phyloP scores from a whole-genome alignment of 2,329 filamentous ascomycete species.

The Ascochyta rabiei region DNA sequence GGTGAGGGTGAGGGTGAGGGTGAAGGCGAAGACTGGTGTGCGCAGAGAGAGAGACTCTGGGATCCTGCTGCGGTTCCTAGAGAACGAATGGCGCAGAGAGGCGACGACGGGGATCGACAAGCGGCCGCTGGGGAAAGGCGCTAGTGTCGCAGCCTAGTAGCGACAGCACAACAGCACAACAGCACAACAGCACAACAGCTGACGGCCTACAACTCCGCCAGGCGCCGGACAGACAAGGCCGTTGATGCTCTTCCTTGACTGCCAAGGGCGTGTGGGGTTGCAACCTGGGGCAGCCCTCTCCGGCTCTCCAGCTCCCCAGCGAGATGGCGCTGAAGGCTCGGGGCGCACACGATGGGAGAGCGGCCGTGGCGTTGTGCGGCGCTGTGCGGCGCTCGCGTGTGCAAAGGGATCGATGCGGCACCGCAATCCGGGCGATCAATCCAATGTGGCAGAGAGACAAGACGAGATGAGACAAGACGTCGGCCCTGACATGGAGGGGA shows the following conservation, averaged over 20 bases:
- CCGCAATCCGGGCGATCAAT: conserved; percentile 26
- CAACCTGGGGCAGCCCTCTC: no score
- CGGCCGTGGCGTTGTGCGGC: background rate
- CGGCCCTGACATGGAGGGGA: conserved; percentile 39
- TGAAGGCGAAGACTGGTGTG: background rate
- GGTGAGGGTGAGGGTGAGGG: background rate
- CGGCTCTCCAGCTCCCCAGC: no score
- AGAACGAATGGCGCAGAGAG: conserved; percentile 4
- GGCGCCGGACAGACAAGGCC: background rate
- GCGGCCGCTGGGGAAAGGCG: conserved; percentile 29
- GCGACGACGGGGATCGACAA: conserved; percentile 22
- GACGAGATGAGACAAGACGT: conserved; percentile 27
- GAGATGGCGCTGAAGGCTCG: background rate
- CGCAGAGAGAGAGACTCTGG: background rate
- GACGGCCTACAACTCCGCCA: background rate
- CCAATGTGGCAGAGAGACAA: conserved; percentile 12
- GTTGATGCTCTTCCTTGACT: no score
- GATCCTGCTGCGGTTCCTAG: background rate
- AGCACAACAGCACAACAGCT: no score
- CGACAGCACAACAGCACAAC: no score
- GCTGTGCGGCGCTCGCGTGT: conserved; percentile 20
- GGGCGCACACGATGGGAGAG: conserved; percentile 2
- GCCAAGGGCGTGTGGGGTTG: background rate
- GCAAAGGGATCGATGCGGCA: conserved; percentile 25
- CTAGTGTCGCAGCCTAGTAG: conserved; percentile 13